Conservation (phyloP, 116 monocot genomes). For the Dioscorea cayenensis region DNA sequence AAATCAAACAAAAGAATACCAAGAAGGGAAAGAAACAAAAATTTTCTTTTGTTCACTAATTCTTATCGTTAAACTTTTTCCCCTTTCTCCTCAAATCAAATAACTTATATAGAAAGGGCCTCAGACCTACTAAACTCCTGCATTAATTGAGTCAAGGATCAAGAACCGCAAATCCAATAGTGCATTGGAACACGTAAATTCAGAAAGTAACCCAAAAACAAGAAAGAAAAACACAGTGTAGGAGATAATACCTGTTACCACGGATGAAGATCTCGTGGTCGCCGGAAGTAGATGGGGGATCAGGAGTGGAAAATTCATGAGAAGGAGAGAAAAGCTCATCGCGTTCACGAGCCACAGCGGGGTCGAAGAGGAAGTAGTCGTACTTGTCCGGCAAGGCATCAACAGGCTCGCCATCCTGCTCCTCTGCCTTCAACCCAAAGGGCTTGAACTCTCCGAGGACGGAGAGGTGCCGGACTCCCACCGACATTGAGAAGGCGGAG, state of each 20-base stretch:
- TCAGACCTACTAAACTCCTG: no score
- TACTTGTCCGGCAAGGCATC: conserved; percentile 29
- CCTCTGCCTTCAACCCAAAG: conserved; percentile 61
- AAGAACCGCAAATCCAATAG: no score
- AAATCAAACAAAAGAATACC: no score
- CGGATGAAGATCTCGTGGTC: conserved; percentile 93
- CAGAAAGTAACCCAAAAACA: background rate
- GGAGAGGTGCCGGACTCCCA: conserved; percentile 55
- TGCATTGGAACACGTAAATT: no score
- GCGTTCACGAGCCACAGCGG: conserved; percentile 46
- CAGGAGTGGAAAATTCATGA: conserved; percentile 16
- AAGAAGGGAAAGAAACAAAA: no score
- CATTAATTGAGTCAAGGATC: no score
- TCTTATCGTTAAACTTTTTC: no score
- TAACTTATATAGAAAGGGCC: no score
- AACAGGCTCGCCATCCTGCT: conserved; percentile 31
- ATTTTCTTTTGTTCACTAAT: no score
- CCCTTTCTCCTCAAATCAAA: no score
- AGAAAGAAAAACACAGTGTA: background rate
- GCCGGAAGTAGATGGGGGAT: conserved; percentile 23
- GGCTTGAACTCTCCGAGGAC: conserved; percentile 88
- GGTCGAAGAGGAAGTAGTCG: conserved; percentile 70
- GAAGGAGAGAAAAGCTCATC: conserved; percentile 16
- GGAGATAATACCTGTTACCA: conserved; percentile 53
- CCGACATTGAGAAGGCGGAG: conserved; percentile 20